phyloP scores from a whole-genome alignment of 352 stramenopile genomes.

The Globisporangium okanoganense region DNA sequence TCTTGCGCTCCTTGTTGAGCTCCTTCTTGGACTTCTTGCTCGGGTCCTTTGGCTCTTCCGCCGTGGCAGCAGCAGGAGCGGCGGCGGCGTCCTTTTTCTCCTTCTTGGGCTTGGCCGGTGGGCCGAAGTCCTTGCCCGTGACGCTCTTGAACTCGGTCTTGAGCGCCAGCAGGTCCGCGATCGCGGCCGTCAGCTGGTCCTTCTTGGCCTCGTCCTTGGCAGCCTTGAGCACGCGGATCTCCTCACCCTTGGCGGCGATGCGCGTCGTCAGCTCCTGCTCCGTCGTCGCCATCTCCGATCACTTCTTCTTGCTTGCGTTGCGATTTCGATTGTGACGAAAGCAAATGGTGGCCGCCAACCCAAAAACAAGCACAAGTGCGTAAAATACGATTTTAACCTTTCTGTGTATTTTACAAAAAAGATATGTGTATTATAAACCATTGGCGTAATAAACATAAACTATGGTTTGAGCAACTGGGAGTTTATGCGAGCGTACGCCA shows the following conservation, averaged over 20 bases:
- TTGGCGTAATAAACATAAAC: not conserved
- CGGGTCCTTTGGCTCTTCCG: conserved; percentile 29
- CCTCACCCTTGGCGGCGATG: conserved; percentile 64
- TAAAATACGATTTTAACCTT: not conserved
- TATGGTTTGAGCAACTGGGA: not conserved
- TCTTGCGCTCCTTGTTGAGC: conserved; percentile 88
- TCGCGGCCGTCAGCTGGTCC: conserved; percentile 40
- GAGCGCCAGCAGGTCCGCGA: conserved; percentile 60
- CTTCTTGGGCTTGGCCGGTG: conserved; percentile 61
- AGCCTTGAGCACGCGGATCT: conserved; percentile 71
- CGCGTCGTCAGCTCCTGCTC: conserved; percentile 51
- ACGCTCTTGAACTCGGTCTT: conserved; percentile 76
- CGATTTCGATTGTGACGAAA: not conserved
- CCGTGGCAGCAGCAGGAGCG: conserved; percentile 13
- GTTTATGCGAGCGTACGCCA: not conserved
- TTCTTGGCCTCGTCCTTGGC: conserved; percentile 47
- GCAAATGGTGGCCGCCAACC: not conserved
- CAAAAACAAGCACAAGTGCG: not conserved
- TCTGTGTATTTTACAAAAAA: not conserved
- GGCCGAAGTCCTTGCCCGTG: conserved; percentile 68
- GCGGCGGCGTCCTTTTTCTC: conserved; percentile 40
- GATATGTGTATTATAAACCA: not conserved
- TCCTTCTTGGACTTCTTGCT: conserved; percentile 86
- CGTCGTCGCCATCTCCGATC: conserved; percentile 39
- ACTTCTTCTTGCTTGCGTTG: not conserved